Conservation (phyloP, 176 grass and related monocot species). For the Oryza meridionalis region DNA sequence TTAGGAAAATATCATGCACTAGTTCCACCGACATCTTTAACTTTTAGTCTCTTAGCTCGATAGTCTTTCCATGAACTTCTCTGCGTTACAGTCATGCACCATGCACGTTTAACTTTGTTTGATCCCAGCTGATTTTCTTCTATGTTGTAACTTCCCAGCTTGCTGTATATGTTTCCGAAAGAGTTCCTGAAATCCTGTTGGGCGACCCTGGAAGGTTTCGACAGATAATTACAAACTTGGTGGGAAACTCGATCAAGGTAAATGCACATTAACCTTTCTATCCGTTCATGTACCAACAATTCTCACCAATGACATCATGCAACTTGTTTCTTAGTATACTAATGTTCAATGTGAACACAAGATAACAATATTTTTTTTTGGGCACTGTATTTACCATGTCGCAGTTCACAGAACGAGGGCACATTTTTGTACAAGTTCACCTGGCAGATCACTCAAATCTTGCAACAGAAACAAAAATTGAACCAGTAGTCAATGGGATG, state of each 20-base stretch:
- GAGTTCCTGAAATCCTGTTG: conserved; percentile 86
- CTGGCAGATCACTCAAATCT: conserved; percentile 79
- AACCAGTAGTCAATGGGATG: conserved; percentile 53
- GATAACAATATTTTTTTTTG: conserved; percentile 32
- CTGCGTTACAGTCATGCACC: conserved; percentile 23
- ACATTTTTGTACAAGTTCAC: conserved; percentile 99
- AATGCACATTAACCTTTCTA: conserved; percentile 23
- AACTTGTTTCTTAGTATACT: conserved; percentile 8
- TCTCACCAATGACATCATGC: background rate
- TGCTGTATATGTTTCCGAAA: conserved; percentile 94
- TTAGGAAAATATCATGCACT: conserved; percentile 26
- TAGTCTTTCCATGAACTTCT: conserved; percentile 21
- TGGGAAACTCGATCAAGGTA: conserved; percentile 97
- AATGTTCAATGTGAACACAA: conserved; percentile 32
- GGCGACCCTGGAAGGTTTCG: conserved; percentile 97
- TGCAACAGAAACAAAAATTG: conserved; percentile 60
- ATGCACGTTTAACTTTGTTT: conserved; percentile 33
- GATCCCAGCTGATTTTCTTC: conserved; percentile 40
- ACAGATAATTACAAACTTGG: conserved; percentile 98
- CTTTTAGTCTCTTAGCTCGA: conserved; percentile 2
- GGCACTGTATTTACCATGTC: conserved; percentile 35
- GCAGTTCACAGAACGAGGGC: conserved; percentile 92
- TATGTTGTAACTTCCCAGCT: conserved; percentile 60
- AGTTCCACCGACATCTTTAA: conserved; percentile 17
- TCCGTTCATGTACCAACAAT: background rate